Evolutionary conservation across 805 yeast genomes (phyloP).

Genomic region (Pichia pseudocactophila): DNA sequence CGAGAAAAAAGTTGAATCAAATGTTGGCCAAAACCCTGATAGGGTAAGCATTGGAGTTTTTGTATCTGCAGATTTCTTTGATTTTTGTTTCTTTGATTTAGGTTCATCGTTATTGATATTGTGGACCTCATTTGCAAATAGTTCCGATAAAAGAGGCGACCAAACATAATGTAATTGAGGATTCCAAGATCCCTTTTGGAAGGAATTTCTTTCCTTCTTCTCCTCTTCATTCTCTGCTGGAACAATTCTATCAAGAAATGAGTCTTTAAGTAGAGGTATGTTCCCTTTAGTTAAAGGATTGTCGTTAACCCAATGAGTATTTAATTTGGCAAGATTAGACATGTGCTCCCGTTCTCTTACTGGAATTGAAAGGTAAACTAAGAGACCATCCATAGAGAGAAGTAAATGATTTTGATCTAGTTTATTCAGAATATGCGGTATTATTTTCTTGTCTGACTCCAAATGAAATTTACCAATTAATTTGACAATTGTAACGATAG

Average conservation of each 20-base stretch:
- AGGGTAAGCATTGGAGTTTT: constrained; percentile 27
- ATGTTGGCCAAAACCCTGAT: constrained; percentile 69
- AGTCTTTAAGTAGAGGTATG: constrained; percentile 48
- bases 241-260: constrained; percentile 49
- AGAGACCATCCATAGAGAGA: constrained; percentile 70
- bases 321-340: constrained; percentile 15
- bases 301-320: constrained; percentile 53
- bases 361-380: constrained; percentile 55
- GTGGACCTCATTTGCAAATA: constrained; percentile 18
- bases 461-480: constrained; percentile 29
- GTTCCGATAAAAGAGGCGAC: constrained; percentile 46
- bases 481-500: constrained; percentile 60
- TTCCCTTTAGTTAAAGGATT: constrained; percentile 73
- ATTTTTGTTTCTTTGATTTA: constrained; percentile 30
- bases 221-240: constrained; percentile 30
- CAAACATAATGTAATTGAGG: constrained; percentile 73
- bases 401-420: constrained; percentile 48
- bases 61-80: constrained; percentile 11
- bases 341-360: constrained; percentile 14
- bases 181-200: constrained; percentile 62
- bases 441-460: constrained; percentile 11
- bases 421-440: constrained; percentile 27
- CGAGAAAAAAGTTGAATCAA: constrained; percentile 75
- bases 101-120: constrained; percentile 7
- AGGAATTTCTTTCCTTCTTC: constrained; percentile 18